Evolutionary conservation across 805 yeast genomes (phyloP).

Genomic region (Kluyveromyces nonfermentans): DNA sequence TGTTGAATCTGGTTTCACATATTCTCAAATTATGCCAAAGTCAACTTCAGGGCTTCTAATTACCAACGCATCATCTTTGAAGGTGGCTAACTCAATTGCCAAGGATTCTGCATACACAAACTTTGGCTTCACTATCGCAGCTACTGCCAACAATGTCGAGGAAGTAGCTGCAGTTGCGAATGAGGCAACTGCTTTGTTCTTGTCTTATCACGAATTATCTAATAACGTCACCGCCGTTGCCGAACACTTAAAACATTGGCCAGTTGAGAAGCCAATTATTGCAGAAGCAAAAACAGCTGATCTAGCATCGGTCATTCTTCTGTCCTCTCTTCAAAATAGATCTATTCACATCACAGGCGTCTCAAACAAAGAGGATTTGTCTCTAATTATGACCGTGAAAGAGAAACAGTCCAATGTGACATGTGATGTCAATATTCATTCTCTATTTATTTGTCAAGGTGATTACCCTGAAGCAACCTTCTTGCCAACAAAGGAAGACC

Average conservation of each 20-base stretch:
- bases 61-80: conserved; percentile 55
- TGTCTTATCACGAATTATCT: conserved; percentile 69
- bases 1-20: conserved; percentile 81
- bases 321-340: conserved; percentile 81
- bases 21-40: conserved; percentile 70
- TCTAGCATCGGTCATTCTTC: conserved; percentile 80
- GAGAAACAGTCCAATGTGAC: conserved; percentile 75
- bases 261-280: conserved; percentile 69
- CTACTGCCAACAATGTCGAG: conserved; percentile 57
- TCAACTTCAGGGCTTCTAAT: conserved; percentile 51
- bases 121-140: conserved; percentile 75
- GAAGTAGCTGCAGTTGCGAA: conserved; percentile 52
- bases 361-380: conserved; percentile 69
- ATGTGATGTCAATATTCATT: conserved; percentile 76
- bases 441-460: conserved; percentile 66
- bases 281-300: conserved; percentile 91
- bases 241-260: conserved; percentile 77
- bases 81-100: conserved; percentile 45
- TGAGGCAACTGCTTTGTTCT: conserved; percentile 67
- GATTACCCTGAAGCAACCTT: conserved; percentile 62
- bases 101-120: conserved; percentile 65
- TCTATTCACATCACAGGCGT: conserved; percentile 86
- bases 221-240: conserved; percentile 71
- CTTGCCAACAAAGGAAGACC: conserved; percentile 77
- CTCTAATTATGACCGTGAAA: conserved; percentile 77